Percentiles rank a stretch among this genome's conserved stretches.
These are phyloP conservation scores for Astragalus glycyphyllos DNA, from an alignment of 306 rosid species.

Conservation along the genomic window DNA sequence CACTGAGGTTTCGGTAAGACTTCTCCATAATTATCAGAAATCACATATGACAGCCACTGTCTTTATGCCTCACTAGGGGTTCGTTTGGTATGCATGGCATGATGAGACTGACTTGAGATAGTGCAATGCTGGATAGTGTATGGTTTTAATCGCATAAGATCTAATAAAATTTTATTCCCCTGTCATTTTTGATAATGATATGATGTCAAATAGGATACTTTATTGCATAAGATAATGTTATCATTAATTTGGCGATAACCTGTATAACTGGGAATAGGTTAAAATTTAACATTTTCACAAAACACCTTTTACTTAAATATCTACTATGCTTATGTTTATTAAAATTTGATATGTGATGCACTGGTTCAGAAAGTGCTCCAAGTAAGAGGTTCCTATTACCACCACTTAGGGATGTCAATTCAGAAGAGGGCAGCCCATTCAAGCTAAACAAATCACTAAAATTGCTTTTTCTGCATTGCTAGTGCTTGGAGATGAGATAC, in stretches of 20 bases:
- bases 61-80: neutral
- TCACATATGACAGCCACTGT: slow-evolving; percentile 3
- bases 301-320: neutral
- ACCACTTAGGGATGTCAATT: neutral
- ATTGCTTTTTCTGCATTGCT: neutral
- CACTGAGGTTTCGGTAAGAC: neutral
- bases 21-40: neutral
- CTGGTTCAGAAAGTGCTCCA: neutral
- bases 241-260: neutral
- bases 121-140: neutral
- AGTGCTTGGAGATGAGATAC: neutral
- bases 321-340: neutral
- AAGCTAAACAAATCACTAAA: neutral
- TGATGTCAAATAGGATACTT: neutral
- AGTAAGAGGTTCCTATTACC: neutral
- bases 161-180: neutral
- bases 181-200: neutral
- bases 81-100: neutral
- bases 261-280: neutral
- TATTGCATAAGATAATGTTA: neutral
- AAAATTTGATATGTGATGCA: neutral
- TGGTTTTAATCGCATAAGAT: neutral
- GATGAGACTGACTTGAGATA: neutral
- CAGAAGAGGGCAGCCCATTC: neutral
- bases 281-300: neutral